Base-by-base conservation (phyloP, 2,329 filamentous ascomycete species). In the Blastomyces gilchristii region DNA sequence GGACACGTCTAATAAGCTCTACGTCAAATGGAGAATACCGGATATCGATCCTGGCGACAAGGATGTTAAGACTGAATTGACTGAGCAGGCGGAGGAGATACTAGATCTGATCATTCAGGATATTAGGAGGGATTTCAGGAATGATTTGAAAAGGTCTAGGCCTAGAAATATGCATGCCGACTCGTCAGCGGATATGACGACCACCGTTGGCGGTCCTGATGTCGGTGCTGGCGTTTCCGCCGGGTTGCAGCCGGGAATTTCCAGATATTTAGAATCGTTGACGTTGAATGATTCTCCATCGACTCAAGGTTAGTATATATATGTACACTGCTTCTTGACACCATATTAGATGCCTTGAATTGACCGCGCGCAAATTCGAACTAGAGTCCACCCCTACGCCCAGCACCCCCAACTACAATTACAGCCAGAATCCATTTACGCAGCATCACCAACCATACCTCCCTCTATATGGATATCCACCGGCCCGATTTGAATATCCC, bases 171-270 rank as follows among this genome's bases (percentile, higher is more conserved):
- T 59, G 43, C 58, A 59, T 22, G 58, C 58, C 16, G 58, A 49
- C 49, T 59, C 58, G 25, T 59, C 58, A n/a, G 58, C 58, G n/a
- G 58, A 59, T 49, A 49, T 47, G 45, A 59, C 58, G 8, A 49
- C 41, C 18, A 59, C 58, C 18, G 25, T 59, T n/a, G 41, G 3
- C 16, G 43, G n/a, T 9, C 8, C 41, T 25, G 58, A 16, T 31
- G 3, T 12, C 28, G 43, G 5, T 22, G 58, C 25, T n/a, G 58
- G 8, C 7, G 14, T 18, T 58, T 8, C 18, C 18, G 39, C 22
- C 12, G 57, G 57, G 3, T 3, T 25, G 7, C 37, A 43, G 22
- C n/a, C 54, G 53, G 16, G 34, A 2, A 25, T 43, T 43, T 6
- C 9, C n/a, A 43, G 11, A 5, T 4, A 43, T 41, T 16, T 58